Conservation (phyloP, 2,329 filamentous ascomycete species). For the Lasiodiplodia gonubiensis region DNA sequence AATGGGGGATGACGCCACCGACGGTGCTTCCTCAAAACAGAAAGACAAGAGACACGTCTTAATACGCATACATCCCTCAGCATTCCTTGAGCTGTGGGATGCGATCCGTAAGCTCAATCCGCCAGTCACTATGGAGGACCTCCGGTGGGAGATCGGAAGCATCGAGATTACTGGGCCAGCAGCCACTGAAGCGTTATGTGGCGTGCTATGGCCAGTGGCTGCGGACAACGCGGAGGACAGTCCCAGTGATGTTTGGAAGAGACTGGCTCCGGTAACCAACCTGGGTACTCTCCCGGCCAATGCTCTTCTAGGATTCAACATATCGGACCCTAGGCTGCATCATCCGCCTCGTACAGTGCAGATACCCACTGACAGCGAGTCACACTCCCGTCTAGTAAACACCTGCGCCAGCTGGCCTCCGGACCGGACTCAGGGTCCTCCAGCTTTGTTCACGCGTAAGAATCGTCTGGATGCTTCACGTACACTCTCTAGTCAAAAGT, state of each 20-base stretch:
- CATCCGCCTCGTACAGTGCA: conserved; percentile 70
- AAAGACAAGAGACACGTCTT: conserved; percentile 62
- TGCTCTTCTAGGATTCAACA: conserved; percentile 72
- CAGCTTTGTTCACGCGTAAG: conserved; percentile 70
- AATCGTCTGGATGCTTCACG: conserved; percentile 68
- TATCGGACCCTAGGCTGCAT: conserved; percentile 79
- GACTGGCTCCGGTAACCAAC: conserved; percentile 40
- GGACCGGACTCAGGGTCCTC: conserved; percentile 58
- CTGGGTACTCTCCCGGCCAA: conserved; percentile 72
- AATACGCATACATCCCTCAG: conserved; percentile 81
- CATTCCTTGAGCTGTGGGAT: conserved; percentile 72
- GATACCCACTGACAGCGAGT: conserved; percentile 33
- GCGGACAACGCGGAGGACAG: conserved; percentile 35
- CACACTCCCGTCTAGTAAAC: conserved; percentile 58
- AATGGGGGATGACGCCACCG: conserved; percentile 28
- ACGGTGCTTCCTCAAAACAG: conserved; percentile 38
- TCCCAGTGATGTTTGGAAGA: conserved; percentile 43
- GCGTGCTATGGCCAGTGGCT: conserved; percentile 63
- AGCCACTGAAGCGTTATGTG: conserved; percentile 77
- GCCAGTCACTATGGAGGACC: conserved; percentile 67
- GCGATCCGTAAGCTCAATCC: conserved; percentile 65
- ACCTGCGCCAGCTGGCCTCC: conserved; percentile 71
- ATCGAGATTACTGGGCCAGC: conserved; percentile 74
- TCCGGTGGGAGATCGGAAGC: conserved; percentile 75
- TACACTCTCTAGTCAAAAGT: conserved; percentile 75